phyloP scores from a whole-genome alignment of 1,284 basidiomycete species.

The Marasmius oreades region DNA sequence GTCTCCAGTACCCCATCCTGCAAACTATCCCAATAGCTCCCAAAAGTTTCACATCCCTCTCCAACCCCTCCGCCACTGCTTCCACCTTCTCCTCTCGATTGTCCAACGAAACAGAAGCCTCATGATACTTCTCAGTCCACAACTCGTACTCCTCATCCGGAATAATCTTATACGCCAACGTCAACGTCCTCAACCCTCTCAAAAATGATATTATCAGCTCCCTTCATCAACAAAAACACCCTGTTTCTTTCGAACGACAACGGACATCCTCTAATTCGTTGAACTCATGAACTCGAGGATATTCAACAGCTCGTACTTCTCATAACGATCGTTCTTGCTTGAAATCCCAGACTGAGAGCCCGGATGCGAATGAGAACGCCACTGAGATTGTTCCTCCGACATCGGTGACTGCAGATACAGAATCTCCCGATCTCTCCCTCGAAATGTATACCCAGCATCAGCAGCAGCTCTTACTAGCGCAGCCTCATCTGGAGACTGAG shows the following conservation, averaged over 20 bases:
- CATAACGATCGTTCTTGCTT: too few relatives aligned
- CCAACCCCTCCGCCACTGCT: slow-evolving; percentile 76
- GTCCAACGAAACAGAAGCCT: slow-evolving; percentile 78
- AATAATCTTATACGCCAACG: slow-evolving; percentile 87
- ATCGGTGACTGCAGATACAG: slow-evolving; percentile 84
- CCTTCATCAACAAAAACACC: slow-evolving; percentile 80
- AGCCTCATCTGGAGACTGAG: slow-evolving; percentile 95
- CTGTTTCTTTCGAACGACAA: slow-evolving; percentile 72
- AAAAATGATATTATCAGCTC: slow-evolving; percentile 94
- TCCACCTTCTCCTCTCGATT: slow-evolving; percentile 83
- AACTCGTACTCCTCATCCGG: slow-evolving; percentile 72
- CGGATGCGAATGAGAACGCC: too few relatives aligned
- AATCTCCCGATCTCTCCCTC: slow-evolving; percentile 80
- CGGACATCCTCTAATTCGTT: slow-evolving; percentile 96
- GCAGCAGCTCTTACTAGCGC: slow-evolving; percentile 98
- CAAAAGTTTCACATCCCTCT: slow-evolving; percentile 76
- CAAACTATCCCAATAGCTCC: slow-evolving; percentile 96
- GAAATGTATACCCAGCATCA: slow-evolving; percentile 92
- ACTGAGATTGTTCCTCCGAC: slow-evolving; percentile 53
- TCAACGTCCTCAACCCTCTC: slow-evolving; percentile 91
- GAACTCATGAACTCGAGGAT: slow-evolving; percentile 95
- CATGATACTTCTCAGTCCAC: slow-evolving; percentile 82
- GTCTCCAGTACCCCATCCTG: slow-evolving; percentile 98
- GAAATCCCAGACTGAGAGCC: too few relatives aligned
- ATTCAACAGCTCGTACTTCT: slow-evolving; percentile 89